Evolutionary conservation across 1,284 basidiomycete genomes (phyloP).

Genomic region (Cronartium ribicola): DNA sequence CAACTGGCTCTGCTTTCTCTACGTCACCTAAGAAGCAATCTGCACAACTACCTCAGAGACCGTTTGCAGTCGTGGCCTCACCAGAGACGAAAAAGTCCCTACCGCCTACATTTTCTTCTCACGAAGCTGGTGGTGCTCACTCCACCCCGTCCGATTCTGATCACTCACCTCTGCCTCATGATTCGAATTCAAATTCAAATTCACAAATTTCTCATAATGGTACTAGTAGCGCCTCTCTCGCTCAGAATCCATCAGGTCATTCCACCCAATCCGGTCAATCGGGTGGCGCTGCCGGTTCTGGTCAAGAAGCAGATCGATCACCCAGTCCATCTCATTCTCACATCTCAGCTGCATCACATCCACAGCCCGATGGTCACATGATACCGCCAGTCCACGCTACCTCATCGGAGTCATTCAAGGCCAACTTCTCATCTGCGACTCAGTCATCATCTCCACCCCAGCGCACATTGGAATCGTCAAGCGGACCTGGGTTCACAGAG

Average conservation of each 20-base stretch:
- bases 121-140: slow-evolving; percentile 1
- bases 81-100: slow-evolving; percentile 54
- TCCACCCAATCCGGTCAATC: slow-evolving; percentile 30
- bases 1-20: slow-evolving; percentile 46
- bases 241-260: slow-evolving; percentile 26
- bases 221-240: slow-evolving; percentile 27
- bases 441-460: slow-evolving; percentile 11
- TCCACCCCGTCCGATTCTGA: slow-evolving; percentile 16
- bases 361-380: slow-evolving; percentile 14
- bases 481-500: neutral
- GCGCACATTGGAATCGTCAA: too few relatives aligned
- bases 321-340: slow-evolving; percentile 36
- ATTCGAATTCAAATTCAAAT: slow-evolving; percentile 26
- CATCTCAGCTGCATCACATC: slow-evolving; percentile 26
- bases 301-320: slow-evolving; percentile 15
- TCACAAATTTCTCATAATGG: slow-evolving; percentile 10
- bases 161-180: slow-evolving; percentile 6
- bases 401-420: neutral
- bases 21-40: slow-evolving; percentile 40
- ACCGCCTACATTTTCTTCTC: slow-evolving; percentile 44
- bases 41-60: slow-evolving; percentile 51
- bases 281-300: slow-evolving; percentile 9
- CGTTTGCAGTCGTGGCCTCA: slow-evolving; percentile 53
- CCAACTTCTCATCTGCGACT: neutral
- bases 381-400: too few relatives aligned